Evolutionary conservation across 768 basidiomycete species (phyloP).

Genomic region (Russula griseocarnosa): DNA sequence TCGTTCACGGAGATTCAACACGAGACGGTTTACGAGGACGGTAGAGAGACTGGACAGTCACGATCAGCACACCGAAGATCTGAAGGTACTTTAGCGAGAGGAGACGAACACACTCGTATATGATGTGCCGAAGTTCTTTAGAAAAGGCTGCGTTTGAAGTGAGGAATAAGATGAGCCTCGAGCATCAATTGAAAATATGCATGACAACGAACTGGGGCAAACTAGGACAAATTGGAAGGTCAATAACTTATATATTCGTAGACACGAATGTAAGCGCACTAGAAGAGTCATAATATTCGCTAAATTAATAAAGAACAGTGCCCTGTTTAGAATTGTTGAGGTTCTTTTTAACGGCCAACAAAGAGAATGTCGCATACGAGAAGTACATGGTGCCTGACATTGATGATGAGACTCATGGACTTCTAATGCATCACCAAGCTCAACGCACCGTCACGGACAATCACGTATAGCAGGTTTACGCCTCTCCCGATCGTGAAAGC

Average conservation of each 20-base stretch:
- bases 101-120: conserved; percentile 24
- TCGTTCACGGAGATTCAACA: conserved; percentile 20
- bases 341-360: not conserved
- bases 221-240: not conserved
- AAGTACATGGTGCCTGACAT: conserved; percentile 19
- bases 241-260: not conserved
- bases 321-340: not conserved
- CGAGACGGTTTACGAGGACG: conserved; percentile 18
- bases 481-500: conserved; percentile 15
- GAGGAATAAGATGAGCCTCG: not conserved
- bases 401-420: not conserved
- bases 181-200: not conserved
- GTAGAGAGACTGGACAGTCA: conserved; percentile 8
- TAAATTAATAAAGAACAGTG: conserved; percentile 16
- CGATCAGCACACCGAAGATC: not conserved
- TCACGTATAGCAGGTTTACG: conserved; percentile 11
- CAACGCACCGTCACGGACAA: conserved; percentile 19
- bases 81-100: not conserved
- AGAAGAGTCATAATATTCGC: conserved; percentile 17
- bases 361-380: conserved; percentile 5
- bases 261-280: not conserved
- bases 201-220: conserved; percentile 13
- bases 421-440: too few species aligned
- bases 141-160: conserved; percentile 3
- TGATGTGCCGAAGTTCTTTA: not conserved